Conservation (phyloP, 352 stramenopile genomes). For the Phytophthora kernoviae region DNA sequence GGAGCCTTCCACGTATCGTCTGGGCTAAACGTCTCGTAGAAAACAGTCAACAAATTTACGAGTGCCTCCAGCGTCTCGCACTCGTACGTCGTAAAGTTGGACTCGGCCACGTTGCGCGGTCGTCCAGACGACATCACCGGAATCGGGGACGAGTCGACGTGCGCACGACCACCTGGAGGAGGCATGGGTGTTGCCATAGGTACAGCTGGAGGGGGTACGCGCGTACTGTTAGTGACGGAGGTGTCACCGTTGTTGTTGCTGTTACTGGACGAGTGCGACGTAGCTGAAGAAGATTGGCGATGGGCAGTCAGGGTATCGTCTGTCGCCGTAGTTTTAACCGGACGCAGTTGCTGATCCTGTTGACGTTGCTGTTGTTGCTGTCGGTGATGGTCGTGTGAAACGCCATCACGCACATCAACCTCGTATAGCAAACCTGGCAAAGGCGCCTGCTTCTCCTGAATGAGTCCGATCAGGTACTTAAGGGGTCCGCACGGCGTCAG, state of each 20-base stretch:
- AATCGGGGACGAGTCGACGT: slow-evolving; percentile 35
- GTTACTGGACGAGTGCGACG: slow-evolving; percentile 41
- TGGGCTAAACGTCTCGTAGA: slow-evolving; percentile 82
- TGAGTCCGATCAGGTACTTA: slow-evolving; percentile 92
- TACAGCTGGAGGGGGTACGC: slow-evolving; percentile 13
- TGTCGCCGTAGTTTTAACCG: slow-evolving; percentile 24
- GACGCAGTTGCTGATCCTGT: slow-evolving; percentile 14
- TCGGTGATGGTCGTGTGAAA: slow-evolving; percentile 52
- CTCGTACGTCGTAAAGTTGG: slow-evolving; percentile 75
- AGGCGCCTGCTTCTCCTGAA: slow-evolving; percentile 90
- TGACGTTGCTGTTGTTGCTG: slow-evolving; percentile 22
- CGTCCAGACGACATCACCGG: slow-evolving; percentile 38
- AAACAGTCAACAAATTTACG: slow-evolving; percentile 56
- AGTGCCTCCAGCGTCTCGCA: slow-evolving; percentile 83
- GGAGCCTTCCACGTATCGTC: slow-evolving; percentile 82
- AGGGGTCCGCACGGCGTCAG: slow-evolving; percentile 97
- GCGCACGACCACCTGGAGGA: slow-evolving; percentile 16
- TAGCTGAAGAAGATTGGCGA: slow-evolving; percentile 44
- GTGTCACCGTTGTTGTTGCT: slow-evolving; percentile 28
- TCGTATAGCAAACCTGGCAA: slow-evolving; percentile 97
- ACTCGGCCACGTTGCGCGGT: slow-evolving; percentile 74
- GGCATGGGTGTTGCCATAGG: slow-evolving; percentile 12
- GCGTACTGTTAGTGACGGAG: slow-evolving; percentile 28
- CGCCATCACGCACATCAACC: slow-evolving; percentile 84
- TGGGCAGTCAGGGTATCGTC: slow-evolving; percentile 9